Percentiles rank a stretch among this genome's conserved stretches.
phyloP scores from a whole-genome alignment of 495 filamentous ascomycete species.

The Cetradonia linearis region DNA sequence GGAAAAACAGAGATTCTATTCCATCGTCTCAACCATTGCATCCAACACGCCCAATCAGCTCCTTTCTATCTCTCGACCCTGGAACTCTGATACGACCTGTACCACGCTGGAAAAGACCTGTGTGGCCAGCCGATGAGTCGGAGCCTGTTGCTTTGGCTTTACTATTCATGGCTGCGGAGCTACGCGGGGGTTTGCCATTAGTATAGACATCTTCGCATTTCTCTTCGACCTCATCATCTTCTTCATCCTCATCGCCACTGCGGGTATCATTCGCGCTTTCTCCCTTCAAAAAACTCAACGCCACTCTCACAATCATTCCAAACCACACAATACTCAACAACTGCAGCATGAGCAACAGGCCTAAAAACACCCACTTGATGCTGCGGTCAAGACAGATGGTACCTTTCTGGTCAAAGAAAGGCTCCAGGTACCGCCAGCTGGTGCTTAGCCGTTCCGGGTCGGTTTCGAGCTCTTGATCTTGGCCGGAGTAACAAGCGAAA shows the following conservation, averaged over 20 bases:
- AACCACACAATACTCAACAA: constrained; percentile 80
- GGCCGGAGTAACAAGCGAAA: constrained; percentile 59
- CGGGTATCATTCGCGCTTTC: constrained; percentile 75
- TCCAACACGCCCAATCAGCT: constrained; percentile 17
- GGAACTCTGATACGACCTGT: constrained; percentile 14
- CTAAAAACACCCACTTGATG: constrained; percentile 66
- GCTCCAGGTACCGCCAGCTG: constrained; percentile 53
- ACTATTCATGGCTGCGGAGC: background rate
- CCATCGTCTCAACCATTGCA: constrained; percentile 14
- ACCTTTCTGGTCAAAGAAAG: constrained; percentile 57
- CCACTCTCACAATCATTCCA: constrained; percentile 72
- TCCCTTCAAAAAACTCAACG: constrained; percentile 61
- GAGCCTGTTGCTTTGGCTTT: constrained; percentile 8
- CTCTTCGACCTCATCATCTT: constrained; percentile 39
- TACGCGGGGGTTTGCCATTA: constrained; percentile 2
- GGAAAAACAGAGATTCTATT: background rate
- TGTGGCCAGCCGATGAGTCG: constrained; percentile 8
- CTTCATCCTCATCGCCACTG: constrained; percentile 75
- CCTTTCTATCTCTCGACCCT: constrained; percentile 12
- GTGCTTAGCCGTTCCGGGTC: constrained; percentile 39
- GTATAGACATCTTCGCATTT: constrained; percentile 15
- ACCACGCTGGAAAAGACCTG: constrained; percentile 12
- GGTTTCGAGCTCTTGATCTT: constrained; percentile 30
- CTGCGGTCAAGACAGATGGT: constrained; percentile 64
- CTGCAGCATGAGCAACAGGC: constrained; percentile 68